Percentiles rank a stretch among this genome's conserved stretches.
These are phyloP conservation scores for Starmerella vitae DNA, from an alignment of 805 yeast genomes.

Conservation along the genomic window DNA sequence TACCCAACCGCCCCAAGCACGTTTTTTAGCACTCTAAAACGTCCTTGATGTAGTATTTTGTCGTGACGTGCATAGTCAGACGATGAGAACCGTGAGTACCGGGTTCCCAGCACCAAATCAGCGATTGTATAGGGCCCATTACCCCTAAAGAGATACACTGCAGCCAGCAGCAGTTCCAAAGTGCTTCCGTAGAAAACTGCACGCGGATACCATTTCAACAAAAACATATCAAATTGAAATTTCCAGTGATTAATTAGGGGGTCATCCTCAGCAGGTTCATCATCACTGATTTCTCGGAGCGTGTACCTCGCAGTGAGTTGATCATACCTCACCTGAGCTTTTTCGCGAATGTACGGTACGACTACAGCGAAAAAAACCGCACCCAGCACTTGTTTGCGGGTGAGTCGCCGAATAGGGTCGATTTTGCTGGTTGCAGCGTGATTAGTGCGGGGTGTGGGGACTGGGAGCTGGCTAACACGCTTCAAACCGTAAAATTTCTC, in stretches of 20 bases:
- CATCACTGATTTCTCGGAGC: conserved; percentile 33
- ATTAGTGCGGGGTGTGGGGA: conserved; percentile 22
- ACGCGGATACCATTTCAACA: conserved; percentile 51
- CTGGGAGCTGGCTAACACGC: conserved; percentile 32
- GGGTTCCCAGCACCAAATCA: conserved; percentile 47
- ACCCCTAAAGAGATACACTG: conserved; percentile 54
- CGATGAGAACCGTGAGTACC: conserved; percentile 45
- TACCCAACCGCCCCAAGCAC: conserved; percentile 20
- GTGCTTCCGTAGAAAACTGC: conserved; percentile 36
- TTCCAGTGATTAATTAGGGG: conserved; percentile 21
- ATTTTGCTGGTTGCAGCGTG: conserved; percentile 29
- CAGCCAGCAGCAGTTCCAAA: conserved; percentile 42
- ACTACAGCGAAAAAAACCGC: conserved; percentile 45
- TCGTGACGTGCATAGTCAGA: conserved; percentile 20
- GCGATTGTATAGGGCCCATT: conserved; percentile 49
- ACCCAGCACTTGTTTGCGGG: conserved; percentile 38
- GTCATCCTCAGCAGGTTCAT: conserved; percentile 17
- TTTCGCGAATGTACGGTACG: conserved; percentile 54
- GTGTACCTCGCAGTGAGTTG: conserved; percentile 45
- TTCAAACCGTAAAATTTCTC: conserved; percentile 88
- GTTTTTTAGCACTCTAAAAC: neutral
- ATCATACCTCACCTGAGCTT: conserved; percentile 52
- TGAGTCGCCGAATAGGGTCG: conserved; percentile 41
- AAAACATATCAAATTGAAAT: conserved; percentile 26
- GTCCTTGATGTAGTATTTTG: neutral